Evolutionary conservation across 352 stramenopile genomes (phyloP), one percentile per base, ranked within the genome.

Genomic region (Phytophthora constricta): DNA sequence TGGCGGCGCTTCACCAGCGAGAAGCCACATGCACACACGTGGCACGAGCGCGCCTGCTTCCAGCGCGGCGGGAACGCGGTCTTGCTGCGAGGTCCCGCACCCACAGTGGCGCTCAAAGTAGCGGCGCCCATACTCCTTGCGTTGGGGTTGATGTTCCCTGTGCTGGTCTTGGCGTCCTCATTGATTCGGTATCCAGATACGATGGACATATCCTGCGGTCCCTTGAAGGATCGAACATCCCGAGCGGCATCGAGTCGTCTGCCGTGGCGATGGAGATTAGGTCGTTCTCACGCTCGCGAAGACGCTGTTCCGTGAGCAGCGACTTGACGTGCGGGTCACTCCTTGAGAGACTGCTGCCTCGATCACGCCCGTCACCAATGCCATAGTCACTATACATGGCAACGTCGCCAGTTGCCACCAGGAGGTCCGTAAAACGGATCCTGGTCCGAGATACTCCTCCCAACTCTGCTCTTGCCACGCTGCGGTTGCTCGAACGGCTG

Each of bases 1-100:
- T 94, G 86, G 48, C 86, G 84, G n/a, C 86, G 86, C 53, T 89
- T 89, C 41, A 89, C 77, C 25, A 92, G 66, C 45, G 77, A 77
- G 70, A 92, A 94, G 10, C 65, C 61, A 27, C 72, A 72, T 8
- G 72, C 60, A 56, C 86, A 94, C 47, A 94, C 82, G 68, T 91
- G 76, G 57, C 86, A 94, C 48, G 77, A 80, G 14, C 78, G 79
- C 39, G 86, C 74, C 62, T 94, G 85, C 72, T 89, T 89, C 85
- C 85, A 93, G 16, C 85, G 85, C 26, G 85, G 85, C 4, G 85
- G 85, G 55, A 93, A 93, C 13, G 69, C 76, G 25, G 76, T 76
- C 67, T 86, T 82, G 64, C 67, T 65, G 22, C 76, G 77, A 54
- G 73, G 72, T 19, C 63, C 62, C 0, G 27, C 53, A 20, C 58